Base-by-base conservation (phyloP, 768 basidiomycete genomes). In the Mycena galopus region DNA sequence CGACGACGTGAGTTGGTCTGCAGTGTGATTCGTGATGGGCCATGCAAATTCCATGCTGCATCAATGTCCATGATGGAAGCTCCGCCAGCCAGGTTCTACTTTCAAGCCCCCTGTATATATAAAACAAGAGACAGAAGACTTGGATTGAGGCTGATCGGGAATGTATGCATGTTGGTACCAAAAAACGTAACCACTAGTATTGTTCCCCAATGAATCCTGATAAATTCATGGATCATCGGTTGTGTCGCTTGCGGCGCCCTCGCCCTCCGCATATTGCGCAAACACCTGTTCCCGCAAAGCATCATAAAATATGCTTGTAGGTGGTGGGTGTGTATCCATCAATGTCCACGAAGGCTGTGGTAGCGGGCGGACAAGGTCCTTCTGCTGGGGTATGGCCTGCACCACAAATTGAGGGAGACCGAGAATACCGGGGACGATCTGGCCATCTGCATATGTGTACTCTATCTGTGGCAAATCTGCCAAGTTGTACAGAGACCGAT, bases 261-360 rank as follows among this genome's bases (percentile, higher is more conserved):
- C 12, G 35, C 57, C 57, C 16, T 35, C 35, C 7, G 35, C 33
- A 59, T 59, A 59, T 21, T 63, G 19, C 5, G 14, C 17, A 1
- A 25, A 25, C 53, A 69, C 67, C 63, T 68, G 67, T 32, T 56
- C 16, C 16, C 29, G 47, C 39, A 73, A 27, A 2, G 27, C 55
- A 7, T 63, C 61, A 44, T 65, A 69, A 50, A 68, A 73, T 23
- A 73, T 65, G 33, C 72, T 69, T 2, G 56, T 50, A 1, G 51
- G 55, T 16, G 72, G 72, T 5, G 72, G 67, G 4, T 47, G 56
- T 11, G 9, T 16, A 14, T 67, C 71, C 9, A 11, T 14, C 60
- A 53, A 8, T 4, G 47, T 33, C 56, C n/a, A 16, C 10, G 12
- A 23, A 27, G 1, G 37, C 30, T 42, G 27, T 23, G 67, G 56